Base-by-base conservation (phyloP, 306 rosid species). In the Vicia faba region DNA sequence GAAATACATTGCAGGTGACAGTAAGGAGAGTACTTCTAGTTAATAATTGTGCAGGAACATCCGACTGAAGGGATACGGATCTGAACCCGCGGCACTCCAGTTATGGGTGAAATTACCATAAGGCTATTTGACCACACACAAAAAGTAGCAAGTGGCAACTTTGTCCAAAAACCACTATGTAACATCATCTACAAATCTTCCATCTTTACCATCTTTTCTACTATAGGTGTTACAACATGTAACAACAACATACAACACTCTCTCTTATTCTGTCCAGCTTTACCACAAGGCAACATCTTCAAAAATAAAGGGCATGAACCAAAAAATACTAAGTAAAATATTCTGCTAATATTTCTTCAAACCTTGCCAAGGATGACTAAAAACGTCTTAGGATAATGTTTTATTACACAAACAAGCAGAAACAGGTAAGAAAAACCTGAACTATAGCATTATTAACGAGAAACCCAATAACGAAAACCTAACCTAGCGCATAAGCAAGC, bases 381-480 rank as follows among this genome's bases (percentile, higher is more conserved):
- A 33, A 58, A 64, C 57, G 36, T 26, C 5, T 11, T 1, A 25
- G 16, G 11, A 68, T 2, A 61, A 38, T 20, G 7, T 56, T n/a
- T 8, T 7, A 70, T 35, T 2, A 0, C 53, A 29, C 26, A 61
- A 72, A 26, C 14, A 33, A 31, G 41, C 49, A 36, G 15, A 54
- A 54, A 33, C 49, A 15, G 15, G 8, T 13, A 35, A 19, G 9
- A 41, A 70, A 79, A 75, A 65, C 41, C 59, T 4, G 59, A 65
- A 70, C 35, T 58, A 53, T 53, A 75, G 48, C 61, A 48, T 26
- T 61, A 64, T 29, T 35, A 53, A 18, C 7, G 14, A 74, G 25
- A 48, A 25, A 57, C 23, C 40, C 71, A 53, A n/a, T 31, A 58
- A 10, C 9, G 38, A 76, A 80, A 76, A 46, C 10, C 35, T 2